A percentile compares a stretch with the other conserved stretches of the same genome.
These are phyloP conservation scores for Purshia tridentata DNA, from an alignment of 306 rosid genomes.

Conservation along the genomic window DNA sequence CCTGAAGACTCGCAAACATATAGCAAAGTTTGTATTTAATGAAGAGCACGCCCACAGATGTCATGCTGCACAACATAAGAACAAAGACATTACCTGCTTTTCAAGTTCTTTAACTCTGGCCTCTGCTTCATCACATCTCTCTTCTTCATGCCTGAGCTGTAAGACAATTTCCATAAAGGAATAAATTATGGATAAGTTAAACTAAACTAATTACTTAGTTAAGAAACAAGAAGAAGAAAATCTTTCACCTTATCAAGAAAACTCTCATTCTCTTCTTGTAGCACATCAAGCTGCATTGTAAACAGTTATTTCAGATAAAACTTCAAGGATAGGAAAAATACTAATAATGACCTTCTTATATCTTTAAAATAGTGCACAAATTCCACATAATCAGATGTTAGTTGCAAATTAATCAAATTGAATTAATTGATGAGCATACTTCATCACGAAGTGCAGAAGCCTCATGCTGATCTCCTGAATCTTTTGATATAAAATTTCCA, in stretches of 20 bases:
- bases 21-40: slow-evolving; percentile 21
- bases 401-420: not conserved
- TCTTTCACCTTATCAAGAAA: slow-evolving; percentile 63
- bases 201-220: slow-evolving; percentile 10
- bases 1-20: slow-evolving; percentile 48
- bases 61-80: slow-evolving; percentile 11
- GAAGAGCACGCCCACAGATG: not conserved
- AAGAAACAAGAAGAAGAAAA: slow-evolving; percentile 18
- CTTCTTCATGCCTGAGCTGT: slow-evolving; percentile 92
- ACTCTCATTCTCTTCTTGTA: slow-evolving; percentile 81
- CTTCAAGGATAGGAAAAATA: slow-evolving; percentile 3
- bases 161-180: slow-evolving; percentile 28
- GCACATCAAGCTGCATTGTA: slow-evolving; percentile 74
- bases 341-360: not conserved
- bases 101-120: slow-evolving; percentile 87
- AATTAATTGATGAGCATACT: slow-evolving; percentile 40
- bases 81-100: slow-evolving; percentile 68
- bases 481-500: slow-evolving; percentile 47
- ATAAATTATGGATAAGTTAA: slow-evolving; percentile 24
- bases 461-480: slow-evolving; percentile 60
- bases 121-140: slow-evolving; percentile 73
- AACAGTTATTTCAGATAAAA: slow-evolving; percentile 16
- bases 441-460: slow-evolving; percentile 85
- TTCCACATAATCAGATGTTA: not conserved
- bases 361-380: not conserved